phyloP scores from a whole-genome alignment of 129 eudicot genomes.

The Heracleum sosnowskyi region DNA sequence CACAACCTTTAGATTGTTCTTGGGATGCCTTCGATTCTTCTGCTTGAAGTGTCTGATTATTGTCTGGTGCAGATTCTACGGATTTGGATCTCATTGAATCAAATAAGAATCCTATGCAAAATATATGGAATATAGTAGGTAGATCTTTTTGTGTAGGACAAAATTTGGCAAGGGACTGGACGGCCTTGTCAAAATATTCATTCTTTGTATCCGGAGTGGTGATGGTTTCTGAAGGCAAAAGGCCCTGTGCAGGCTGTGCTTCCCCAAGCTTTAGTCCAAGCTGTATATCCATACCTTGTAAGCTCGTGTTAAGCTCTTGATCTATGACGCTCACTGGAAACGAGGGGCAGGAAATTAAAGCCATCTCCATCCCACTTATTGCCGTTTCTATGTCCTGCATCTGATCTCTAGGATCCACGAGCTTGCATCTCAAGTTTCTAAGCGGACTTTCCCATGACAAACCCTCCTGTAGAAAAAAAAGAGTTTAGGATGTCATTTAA shows the following conservation, averaged over 20 bases:
- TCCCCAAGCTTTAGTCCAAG: slow-evolving; percentile 33
- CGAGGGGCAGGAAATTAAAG: slow-evolving; percentile 29
- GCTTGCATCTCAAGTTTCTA: slow-evolving; percentile 18
- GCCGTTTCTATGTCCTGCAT: slow-evolving; percentile 43
- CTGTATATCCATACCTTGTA: slow-evolving; percentile 18
- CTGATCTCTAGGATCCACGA: slow-evolving; percentile 38
- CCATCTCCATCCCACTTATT: slow-evolving; percentile 57
- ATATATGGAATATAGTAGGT: slow-evolving; percentile 45
- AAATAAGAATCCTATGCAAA: slow-evolving; percentile 38
- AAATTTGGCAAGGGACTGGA: slow-evolving; percentile 15
- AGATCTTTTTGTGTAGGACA: slow-evolving; percentile 21
- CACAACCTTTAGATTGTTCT: not conserved
- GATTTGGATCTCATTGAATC: slow-evolving; percentile 23
- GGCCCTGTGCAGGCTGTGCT: slow-evolving; percentile 25
- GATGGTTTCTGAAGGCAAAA: slow-evolving; percentile 31
- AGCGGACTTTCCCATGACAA: slow-evolving; percentile 53
- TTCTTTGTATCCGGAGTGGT: slow-evolving; percentile 34
- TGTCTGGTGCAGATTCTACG: slow-evolving; percentile 2
- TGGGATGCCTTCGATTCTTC: slow-evolving; percentile 14
- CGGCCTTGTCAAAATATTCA: slow-evolving; percentile 25
- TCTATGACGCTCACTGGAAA: slow-evolving; percentile 22
- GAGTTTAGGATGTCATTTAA: not conserved
- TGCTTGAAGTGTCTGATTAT: not conserved
- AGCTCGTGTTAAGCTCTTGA: slow-evolving; percentile 23
- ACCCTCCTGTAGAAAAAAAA: slow-evolving; percentile 42